Conservation (phyloP, 192 early-diverging fungal genomes). For the Gonapodya sp. region DNA sequence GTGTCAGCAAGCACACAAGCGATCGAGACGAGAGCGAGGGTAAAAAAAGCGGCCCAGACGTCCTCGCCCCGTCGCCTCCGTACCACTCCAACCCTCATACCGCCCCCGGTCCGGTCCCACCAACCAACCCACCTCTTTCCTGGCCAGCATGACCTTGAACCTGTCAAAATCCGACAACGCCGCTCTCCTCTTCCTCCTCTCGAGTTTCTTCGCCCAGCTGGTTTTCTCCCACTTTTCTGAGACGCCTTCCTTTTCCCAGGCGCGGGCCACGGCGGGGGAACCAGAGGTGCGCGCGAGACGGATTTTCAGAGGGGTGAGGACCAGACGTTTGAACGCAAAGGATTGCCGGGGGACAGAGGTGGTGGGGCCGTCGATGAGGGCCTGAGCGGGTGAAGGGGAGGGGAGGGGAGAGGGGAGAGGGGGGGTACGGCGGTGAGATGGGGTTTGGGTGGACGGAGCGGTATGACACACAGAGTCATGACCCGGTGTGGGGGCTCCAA, state of each 20-base stretch:
- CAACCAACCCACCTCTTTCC: slow-evolving; percentile 77
- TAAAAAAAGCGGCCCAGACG: no score
- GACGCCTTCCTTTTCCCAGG: slow-evolving; percentile 76
- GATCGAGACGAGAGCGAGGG: no score
- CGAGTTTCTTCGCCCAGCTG: slow-evolving; percentile 95
- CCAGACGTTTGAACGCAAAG: slow-evolving; percentile 79
- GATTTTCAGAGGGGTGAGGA: slow-evolving; percentile 82
- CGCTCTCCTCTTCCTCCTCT: slow-evolving; percentile 64
- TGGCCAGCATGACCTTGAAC: slow-evolving; percentile 93
- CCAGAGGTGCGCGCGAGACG: slow-evolving; percentile 74
- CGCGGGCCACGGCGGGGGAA: slow-evolving; percentile 63
- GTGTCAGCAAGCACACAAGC: no score
- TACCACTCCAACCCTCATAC: no score
- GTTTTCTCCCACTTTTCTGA: slow-evolving; percentile 76
- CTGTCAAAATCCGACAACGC: slow-evolving; percentile 88
- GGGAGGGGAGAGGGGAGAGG: no score
- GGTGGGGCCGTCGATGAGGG: slow-evolving; percentile 95
- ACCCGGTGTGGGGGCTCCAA: no score
- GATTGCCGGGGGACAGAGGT: slow-evolving; percentile 83
- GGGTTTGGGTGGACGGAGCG: no score
- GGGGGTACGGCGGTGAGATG: no score
- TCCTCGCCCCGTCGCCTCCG: no score
- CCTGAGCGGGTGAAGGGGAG: slow-evolving; percentile 29
- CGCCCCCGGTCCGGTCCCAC: no score
- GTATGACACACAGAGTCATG: no score